Evolutionary conservation across 768 basidiomycete species (phyloP).

Genomic region (Boletales sp.): DNA sequence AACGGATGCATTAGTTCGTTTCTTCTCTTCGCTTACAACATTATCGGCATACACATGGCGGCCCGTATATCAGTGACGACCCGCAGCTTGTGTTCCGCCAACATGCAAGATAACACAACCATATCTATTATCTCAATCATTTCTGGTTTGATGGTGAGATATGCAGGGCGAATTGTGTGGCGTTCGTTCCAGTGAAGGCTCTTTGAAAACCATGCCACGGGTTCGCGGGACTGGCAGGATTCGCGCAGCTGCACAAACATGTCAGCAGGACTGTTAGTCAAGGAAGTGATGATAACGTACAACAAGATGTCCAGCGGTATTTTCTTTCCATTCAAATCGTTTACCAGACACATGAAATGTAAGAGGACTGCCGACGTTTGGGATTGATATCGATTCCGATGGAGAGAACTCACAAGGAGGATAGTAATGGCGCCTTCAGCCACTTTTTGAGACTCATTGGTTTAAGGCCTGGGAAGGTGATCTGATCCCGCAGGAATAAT

Average conservation of each 20-base stretch:
- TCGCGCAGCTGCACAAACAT: constrained; percentile 8
- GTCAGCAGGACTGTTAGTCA: neutral
- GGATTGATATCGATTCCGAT: neutral
- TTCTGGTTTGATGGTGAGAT: constrained; percentile 14
- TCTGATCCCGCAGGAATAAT: constrained; percentile 6
- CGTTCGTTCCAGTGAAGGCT: neutral
- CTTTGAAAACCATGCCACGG: constrained; percentile 13
- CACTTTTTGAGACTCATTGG: constrained; percentile 12
- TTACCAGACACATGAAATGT: constrained; percentile 3
- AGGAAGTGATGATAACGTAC: constrained; percentile 6
- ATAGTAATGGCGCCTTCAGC: constrained; percentile 7
- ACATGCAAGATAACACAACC: constrained; percentile 19
- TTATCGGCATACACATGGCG: neutral
- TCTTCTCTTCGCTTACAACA: neutral
- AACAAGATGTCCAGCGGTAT: constrained; percentile 3
- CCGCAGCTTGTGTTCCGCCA: constrained; percentile 14
- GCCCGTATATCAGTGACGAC: neutral
- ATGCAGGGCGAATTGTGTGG: neutral
- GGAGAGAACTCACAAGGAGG: constrained; percentile 9
- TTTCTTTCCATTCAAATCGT: constrained; percentile 13
- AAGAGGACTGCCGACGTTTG: constrained; percentile 9
- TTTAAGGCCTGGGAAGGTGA: constrained; percentile 9
- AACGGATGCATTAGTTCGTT: too few species aligned
- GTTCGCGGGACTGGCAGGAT: neutral
- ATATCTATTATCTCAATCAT: constrained; percentile 8